phyloP scores from a whole-genome alignment of 2,329 filamentous ascomycete species.

The Epichloe amarillans region DNA sequence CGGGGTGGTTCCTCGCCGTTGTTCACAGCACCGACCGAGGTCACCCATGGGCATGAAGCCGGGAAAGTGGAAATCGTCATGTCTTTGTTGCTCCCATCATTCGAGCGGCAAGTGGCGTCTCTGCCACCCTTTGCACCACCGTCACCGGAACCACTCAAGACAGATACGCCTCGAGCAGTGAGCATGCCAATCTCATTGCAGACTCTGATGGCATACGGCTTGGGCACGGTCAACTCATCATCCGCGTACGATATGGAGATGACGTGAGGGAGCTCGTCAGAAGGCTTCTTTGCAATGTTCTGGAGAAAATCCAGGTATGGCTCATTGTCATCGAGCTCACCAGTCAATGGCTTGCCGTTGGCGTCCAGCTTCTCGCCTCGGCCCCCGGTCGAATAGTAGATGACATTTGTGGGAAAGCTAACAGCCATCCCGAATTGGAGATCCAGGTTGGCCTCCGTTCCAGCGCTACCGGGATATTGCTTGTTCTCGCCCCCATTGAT shows the following conservation, averaged over 20 bases:
- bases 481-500: slow-evolving; percentile 32
- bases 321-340: slow-evolving; percentile 32
- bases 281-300: slow-evolving; percentile 30
- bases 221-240: slow-evolving; percentile 41
- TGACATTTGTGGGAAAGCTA: slow-evolving; percentile 29
- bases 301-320: slow-evolving; percentile 43
- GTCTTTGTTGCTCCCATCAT: slow-evolving; percentile 42
- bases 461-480: slow-evolving; percentile 23
- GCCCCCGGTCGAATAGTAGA: slow-evolving; percentile 32
- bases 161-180: slow-evolving; percentile 35
- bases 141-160: slow-evolving; percentile 40
- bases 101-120: slow-evolving; percentile 39
- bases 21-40: slow-evolving; percentile 47
- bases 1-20: slow-evolving; percentile 23
- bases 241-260: slow-evolving; percentile 46
- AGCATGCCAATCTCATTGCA: slow-evolving; percentile 41
- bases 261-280: slow-evolving; percentile 37
- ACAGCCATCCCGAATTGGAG: slow-evolving; percentile 34
- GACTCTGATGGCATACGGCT: slow-evolving; percentile 35
- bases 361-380: slow-evolving; percentile 27
- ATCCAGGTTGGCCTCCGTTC: slow-evolving; percentile 34
- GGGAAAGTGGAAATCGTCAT: slow-evolving; percentile 51
- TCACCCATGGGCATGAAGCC: slow-evolving; percentile 54
- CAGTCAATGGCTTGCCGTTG: slow-evolving; percentile 20
- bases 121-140: slow-evolving; percentile 30